These are phyloP conservation scores for Hirschfeldia incana DNA, from an alignment of 345 rosid species.

Conservation along the genomic window DNA sequence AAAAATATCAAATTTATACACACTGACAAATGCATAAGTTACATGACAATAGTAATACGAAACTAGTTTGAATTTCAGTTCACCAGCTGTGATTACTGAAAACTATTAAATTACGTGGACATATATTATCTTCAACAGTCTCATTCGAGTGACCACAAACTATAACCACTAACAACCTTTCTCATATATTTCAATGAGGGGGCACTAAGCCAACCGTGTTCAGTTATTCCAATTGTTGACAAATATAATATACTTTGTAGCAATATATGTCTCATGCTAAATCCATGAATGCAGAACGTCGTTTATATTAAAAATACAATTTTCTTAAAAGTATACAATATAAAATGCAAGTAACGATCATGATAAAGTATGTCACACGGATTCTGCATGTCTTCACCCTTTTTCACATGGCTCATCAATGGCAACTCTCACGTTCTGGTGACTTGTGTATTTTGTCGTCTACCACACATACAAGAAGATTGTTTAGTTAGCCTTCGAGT, in stretches of 20 bases:
- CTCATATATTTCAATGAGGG: constrained; percentile 40
- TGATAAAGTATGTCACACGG: constrained; percentile 58
- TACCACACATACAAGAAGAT: background rate
- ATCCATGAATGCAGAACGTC: constrained; percentile 27
- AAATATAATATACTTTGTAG: background rate
- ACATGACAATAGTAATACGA: background rate
- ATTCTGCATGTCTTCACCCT: constrained; percentile 52
- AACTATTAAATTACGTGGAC: background rate
- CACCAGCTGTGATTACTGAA: background rate
- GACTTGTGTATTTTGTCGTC: background rate
- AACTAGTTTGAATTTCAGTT: constrained; percentile 7
- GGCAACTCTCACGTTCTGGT: constrained; percentile 13
- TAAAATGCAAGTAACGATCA: constrained; percentile 10
- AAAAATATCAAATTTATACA: background rate
- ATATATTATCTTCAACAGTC: constrained; percentile 16
- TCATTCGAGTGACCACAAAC: constrained; percentile 43
- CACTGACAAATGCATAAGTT: background rate
- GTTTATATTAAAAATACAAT: background rate
- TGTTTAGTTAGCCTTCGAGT: too few species aligned
- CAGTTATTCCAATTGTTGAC: constrained; percentile 22
- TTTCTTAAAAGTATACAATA: background rate
- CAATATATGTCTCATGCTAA: constrained; percentile 25
- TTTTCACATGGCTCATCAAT: constrained; percentile 60
- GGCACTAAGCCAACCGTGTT: constrained; percentile 30
- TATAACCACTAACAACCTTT: constrained; percentile 32